phyloP scores from a whole-genome alignment of 2,329 filamentous ascomycete species.

The Phyllosticta citribraziliensis region DNA sequence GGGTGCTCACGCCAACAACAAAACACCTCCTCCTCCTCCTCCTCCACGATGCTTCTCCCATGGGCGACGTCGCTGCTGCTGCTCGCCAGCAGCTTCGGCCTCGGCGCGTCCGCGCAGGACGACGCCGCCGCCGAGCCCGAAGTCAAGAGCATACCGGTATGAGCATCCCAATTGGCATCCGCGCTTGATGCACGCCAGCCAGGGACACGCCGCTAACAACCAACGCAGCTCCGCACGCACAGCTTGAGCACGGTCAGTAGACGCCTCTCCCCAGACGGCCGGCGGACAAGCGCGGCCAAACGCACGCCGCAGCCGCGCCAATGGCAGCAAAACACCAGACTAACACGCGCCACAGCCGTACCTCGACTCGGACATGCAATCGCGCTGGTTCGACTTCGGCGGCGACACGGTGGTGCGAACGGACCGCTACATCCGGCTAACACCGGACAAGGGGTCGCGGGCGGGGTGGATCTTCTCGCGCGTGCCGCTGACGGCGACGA shows the following conservation, averaged over 20 bases:
- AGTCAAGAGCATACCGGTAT: slow-evolving; percentile 57
- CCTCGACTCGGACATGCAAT: slow-evolving; percentile 95
- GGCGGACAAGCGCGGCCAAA: background rate
- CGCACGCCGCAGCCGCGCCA: background rate
- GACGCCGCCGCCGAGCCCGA: slow-evolving; percentile 26
- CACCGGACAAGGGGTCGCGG: slow-evolving; percentile 82
- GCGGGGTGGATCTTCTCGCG: slow-evolving; percentile 89
- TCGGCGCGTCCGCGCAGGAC: slow-evolving; percentile 25
- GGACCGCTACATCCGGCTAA: slow-evolving; percentile 79
- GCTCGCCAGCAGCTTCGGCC: slow-evolving; percentile 27
- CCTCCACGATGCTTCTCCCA: slow-evolving; percentile 23
- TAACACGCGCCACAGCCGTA: slow-evolving; percentile 56
- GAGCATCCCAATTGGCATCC: slow-evolving; percentile 16
- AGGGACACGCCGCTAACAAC: slow-evolving; percentile 15
- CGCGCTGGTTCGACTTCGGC: slow-evolving; percentile 98
- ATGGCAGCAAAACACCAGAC: background rate
- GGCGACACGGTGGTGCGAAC: slow-evolving; percentile 79
- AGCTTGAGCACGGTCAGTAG: slow-evolving; percentile 64
- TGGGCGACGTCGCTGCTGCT: slow-evolving; percentile 26
- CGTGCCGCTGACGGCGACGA: slow-evolving; percentile 90
- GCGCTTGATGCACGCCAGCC: no score
- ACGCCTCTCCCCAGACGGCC: background rate
- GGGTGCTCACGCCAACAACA: no score
- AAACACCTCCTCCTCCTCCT: no score
- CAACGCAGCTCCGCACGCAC: slow-evolving; percentile 68